Evolutionary conservation across 2,329 filamentous ascomycete species (phyloP).

Genomic region (Trichoderma polysporum): DNA sequence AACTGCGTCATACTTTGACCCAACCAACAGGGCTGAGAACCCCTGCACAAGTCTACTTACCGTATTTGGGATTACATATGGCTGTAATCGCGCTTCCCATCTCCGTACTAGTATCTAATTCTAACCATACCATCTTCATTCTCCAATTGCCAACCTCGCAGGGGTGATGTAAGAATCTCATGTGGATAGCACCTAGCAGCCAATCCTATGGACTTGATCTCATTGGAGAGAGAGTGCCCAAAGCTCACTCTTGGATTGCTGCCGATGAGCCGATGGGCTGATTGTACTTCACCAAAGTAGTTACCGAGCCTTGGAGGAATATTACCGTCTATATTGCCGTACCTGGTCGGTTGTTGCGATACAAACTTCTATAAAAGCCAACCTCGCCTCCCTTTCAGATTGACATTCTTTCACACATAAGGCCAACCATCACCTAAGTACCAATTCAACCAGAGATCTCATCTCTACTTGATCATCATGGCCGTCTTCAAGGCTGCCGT

Average conservation of each 20-base stretch:
- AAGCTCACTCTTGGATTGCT: neutral
- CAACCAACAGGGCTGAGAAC: neutral
- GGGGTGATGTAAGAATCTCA: neutral
- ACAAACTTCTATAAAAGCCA: neutral
- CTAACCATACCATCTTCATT: neutral
- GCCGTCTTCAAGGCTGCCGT: slow-evolving; percentile 23
- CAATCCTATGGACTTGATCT: neutral
- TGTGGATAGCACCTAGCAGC: neutral
- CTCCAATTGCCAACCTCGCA: neutral
- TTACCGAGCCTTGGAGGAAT: neutral
- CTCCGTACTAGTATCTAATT: neutral
- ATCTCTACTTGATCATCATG: neutral
- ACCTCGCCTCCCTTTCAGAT: neutral
- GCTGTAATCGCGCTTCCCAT: neutral
- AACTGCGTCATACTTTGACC: neutral
- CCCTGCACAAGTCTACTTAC: neutral
- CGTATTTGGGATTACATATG: neutral
- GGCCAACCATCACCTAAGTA: neutral
- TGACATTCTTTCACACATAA: neutral
- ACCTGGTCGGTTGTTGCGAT: neutral
- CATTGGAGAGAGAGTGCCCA: neutral
- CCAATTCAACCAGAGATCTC: neutral
- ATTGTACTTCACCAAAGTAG: neutral
- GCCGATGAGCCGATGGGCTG: neutral
- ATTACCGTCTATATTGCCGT: neutral